phyloP scores from a whole-genome alignment of 768 basidiomycete genomes.

The Boletus reticuloceps region DNA sequence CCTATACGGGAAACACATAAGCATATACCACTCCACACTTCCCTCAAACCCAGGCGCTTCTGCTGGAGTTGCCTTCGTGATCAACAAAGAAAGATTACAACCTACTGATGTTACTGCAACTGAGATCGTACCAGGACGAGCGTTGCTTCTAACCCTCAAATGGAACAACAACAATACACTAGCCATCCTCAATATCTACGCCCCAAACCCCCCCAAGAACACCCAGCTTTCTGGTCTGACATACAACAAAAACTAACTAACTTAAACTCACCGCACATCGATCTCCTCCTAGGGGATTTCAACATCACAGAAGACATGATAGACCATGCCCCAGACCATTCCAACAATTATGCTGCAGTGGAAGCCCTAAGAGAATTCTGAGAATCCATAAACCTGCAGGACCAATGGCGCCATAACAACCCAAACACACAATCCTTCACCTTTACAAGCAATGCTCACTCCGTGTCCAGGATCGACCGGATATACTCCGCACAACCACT shows the following conservation, averaged over 20 bases:
- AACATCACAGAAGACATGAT: constrained; percentile 40
- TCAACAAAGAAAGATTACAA: not conserved
- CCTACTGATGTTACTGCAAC: not conserved
- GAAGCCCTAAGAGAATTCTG: constrained; percentile 11
- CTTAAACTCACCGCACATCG: not conserved
- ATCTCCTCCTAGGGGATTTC: constrained; percentile 40
- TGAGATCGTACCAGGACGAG: not conserved
- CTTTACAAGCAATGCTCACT: not conserved
- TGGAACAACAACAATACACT: constrained; percentile 2
- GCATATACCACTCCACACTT: not conserved
- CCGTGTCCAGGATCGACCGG: not conserved
- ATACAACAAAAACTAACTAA: not conserved
- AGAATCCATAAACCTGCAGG: not conserved
- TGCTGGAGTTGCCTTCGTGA: not conserved
- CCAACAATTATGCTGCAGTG: constrained; percentile 7
- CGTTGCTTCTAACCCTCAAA: not conserved
- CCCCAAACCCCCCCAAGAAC: constrained; percentile 32
- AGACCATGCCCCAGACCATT: constrained; percentile 31
- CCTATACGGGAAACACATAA: not conserved
- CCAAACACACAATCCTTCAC: not conserved
- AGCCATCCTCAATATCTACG: constrained; percentile 33
- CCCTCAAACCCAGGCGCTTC: not conserved
- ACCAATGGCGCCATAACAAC: not conserved
- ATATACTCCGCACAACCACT: not conserved
- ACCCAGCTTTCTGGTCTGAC: constrained; percentile 30